Conservation (phyloP, 768 basidiomycete species). For the Suillus tomentosus region DNA sequence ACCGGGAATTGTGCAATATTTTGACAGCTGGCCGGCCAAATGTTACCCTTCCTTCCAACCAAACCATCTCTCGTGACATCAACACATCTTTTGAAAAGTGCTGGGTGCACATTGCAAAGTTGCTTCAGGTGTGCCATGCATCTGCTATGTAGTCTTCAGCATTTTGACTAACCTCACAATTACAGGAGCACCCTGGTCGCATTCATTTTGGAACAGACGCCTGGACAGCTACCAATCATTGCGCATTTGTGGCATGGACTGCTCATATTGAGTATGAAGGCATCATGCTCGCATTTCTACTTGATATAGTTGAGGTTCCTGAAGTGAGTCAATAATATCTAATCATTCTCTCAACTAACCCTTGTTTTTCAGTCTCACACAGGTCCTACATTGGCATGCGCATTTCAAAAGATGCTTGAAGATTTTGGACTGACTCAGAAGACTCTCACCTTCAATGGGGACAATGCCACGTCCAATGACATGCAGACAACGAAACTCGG, state of each 20-base stretch:
- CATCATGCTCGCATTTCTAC: slow-evolving; percentile 18
- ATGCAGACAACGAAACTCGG: too few relatives aligned
- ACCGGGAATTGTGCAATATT: slow-evolving; percentile 21
- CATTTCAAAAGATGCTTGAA: too few relatives aligned
- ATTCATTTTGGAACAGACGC: slow-evolving; percentile 10
- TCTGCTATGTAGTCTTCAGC: slow-evolving; percentile 1
- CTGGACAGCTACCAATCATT: slow-evolving; percentile 28
- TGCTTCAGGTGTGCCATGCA: slow-evolving; percentile 14
- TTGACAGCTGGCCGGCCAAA: slow-evolving; percentile 19
- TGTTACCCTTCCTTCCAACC: slow-evolving; percentile 11
- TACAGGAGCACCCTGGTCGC: slow-evolving; percentile 29
- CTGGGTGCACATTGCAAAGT: slow-evolving; percentile 16
- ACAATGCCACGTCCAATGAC: too few relatives aligned
- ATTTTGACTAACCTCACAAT: slow-evolving; percentile 1
- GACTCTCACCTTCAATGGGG: too few relatives aligned
- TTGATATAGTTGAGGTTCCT: slow-evolving; percentile 36
- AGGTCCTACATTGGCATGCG: too few relatives aligned
- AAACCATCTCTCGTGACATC: slow-evolving; percentile 24
- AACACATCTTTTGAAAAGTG: slow-evolving; percentile 20
- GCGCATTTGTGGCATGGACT: slow-evolving; percentile 29
- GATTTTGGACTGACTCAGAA: too few relatives aligned
- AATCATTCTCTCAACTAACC: too few relatives aligned
- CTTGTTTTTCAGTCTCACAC: too few relatives aligned
- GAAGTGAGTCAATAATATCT: slow-evolving; percentile 25
- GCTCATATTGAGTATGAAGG: slow-evolving; percentile 31